Base-by-base conservation (phyloP, 2,329 filamentous ascomycete genomes). In the Emergomyces orientalis region DNA sequence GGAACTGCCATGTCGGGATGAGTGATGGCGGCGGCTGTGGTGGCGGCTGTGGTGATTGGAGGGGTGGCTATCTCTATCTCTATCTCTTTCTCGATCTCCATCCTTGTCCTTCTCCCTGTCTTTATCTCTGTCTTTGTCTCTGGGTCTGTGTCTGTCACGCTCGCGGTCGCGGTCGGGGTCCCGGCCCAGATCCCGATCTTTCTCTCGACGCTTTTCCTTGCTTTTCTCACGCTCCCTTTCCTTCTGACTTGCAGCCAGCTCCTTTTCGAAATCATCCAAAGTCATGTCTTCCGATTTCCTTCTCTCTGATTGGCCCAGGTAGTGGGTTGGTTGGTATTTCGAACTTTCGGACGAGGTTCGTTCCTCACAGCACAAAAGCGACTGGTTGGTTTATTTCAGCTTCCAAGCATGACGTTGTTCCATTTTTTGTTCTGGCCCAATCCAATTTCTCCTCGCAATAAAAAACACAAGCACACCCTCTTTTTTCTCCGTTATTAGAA, bases 261-360 rank as follows among this genome's bases (percentile, higher is more conserved):
- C 80, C 72, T 87, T 89, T 74, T 95, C 91, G 64, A 95, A 95
- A 63, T 92, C 89, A 68, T 86, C 84, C 63, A 87, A 72, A 5
- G 81, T 80, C 84, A 86, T 34, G 59, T 75, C 17, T 7, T 8
- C 27, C 32, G 30, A 43, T 22, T 25, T 47, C 14, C 25, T 19
- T 11, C 19, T 37, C 52, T 37, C 30, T 55, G 11, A 25, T 30
- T 11, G 22, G 22, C n/a, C 6, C 27, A 17, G 7, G 22, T 30
- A 4, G 56, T 22, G 7, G 5, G 9, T 8, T n/a, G 39, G 39
- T 37, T 45, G 39, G 27, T 59, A 45, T 22, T 45, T 45, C 3
- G 17, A 27, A 59, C 47, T n/a, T 2, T 14, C 8, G 30, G 17
- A 13, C 22, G 45, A 45, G 32, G n/a, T 45, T 59, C 45, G 22